Evolutionary conservation across 2,329 filamentous ascomycete species (phyloP).

Genomic region (Volutella citrinella): DNA sequence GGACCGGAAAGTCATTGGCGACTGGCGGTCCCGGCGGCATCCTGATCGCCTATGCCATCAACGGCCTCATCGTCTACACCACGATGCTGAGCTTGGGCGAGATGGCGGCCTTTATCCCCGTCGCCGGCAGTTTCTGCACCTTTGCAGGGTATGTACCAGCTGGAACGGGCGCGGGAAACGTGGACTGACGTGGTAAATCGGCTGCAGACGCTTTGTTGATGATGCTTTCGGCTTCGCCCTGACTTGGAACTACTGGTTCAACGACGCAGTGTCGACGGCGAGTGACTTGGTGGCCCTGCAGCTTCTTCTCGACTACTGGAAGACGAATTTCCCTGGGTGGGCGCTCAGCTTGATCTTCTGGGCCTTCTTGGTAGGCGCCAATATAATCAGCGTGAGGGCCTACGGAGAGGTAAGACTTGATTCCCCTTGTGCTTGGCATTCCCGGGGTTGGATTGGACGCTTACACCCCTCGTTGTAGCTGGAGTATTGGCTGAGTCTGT

Average conservation of each 20-base stretch:
- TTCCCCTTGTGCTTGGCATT: too few species aligned
- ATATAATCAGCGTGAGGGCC: constrained; percentile 31
- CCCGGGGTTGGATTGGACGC: too few species aligned
- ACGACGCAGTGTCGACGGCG: constrained; percentile 54
- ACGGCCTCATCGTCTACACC: not conserved
- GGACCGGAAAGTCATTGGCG: not conserved
- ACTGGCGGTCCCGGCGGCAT: not conserved
- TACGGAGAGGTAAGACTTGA: constrained; percentile 32
- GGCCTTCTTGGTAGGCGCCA: constrained; percentile 46
- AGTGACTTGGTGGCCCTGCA: constrained; percentile 53
- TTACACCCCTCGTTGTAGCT: constrained; percentile 40
- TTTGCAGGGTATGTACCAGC: not conserved
- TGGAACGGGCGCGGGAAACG: too few species aligned
- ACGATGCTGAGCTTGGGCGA: not conserved
- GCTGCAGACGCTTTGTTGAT: constrained; percentile 46
- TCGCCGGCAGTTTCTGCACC: not conserved
- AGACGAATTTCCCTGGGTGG: constrained; percentile 60
- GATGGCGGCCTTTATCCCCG: not conserved
- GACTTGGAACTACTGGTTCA: constrained; percentile 64
- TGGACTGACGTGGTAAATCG: too few species aligned
- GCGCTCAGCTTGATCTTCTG: constrained; percentile 61
- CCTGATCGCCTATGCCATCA: constrained; percentile 1
- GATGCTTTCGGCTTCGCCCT: constrained; percentile 53
- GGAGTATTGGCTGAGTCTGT: constrained; percentile 54
- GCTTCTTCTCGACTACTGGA: constrained; percentile 61